Evolutionary conservation across 1,284 basidiomycete genomes (phyloP), one percentile per base, ranked within the genome.

Genomic region (Mycosarcoma maydis): DNA sequence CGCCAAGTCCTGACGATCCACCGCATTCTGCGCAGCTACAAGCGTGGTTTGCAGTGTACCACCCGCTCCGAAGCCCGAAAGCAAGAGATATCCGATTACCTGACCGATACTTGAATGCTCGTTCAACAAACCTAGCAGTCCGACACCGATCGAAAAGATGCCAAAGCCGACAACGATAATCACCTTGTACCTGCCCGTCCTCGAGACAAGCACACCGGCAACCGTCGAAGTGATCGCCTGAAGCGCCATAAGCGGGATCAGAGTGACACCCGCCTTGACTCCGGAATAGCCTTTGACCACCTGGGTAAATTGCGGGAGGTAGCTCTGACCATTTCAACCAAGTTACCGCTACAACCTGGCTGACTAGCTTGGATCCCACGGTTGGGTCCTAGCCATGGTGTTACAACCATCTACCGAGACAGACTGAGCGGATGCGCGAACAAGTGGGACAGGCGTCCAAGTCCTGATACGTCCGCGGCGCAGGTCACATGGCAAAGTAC

Each of bases 251-350:
- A 90, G 83, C 0, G 89, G 88, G 5, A 90, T 85, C 5, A 90
- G 84, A 56, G 89, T 86, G 5, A 88, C 83, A 3, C 88, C 89
- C 7, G 84, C 84, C 19, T 85, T 85, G 33, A 90, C 86, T 0
- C 89, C 87, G 7, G 86, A 85, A 62, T 85, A 88, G 2, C 87
- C 88, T 17, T 88, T 83, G 3, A 87, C 88, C 3, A 90, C 86
- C 81, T 91, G 90, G 78, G 90, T 89, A 78, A 87, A 91, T 62
- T 90, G 88, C 0, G 90, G 90, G n/a, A n/a, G n/a, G n/a, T n/a
- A n/a, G n/a, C n/a, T n/a, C n/a, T n/a, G n/a, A n/a, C n/a, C n/a
- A n/a, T n/a, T n/a, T n/a, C n/a, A n/a, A n/a, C n/a, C n/a, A n/a
- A n/a, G n/a, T n/a, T n/a, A n/a, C n/a, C n/a, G n/a, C n/a, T n/a